Conservation (phyloP, 2,329 filamentous ascomycete genomes). For the Ophiostoma sp. region DNA sequence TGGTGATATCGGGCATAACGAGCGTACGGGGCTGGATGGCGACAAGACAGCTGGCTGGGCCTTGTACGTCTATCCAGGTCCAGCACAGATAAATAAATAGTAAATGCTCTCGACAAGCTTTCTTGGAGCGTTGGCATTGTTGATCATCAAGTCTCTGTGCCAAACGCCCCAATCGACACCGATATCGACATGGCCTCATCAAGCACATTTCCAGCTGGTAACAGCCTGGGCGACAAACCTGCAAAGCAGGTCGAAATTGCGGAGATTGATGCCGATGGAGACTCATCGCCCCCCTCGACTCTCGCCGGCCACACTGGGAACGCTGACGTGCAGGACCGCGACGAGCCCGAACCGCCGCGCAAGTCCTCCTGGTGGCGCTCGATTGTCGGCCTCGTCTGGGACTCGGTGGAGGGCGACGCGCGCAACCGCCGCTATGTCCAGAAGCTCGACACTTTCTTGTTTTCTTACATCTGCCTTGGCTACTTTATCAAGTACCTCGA, state of each 20-base stretch:
- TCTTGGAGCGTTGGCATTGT: not conserved
- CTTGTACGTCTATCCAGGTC: not conserved
- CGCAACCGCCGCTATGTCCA: slow-evolving; percentile 24
- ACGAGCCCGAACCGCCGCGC: not conserved
- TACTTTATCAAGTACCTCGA: slow-evolving; percentile 50
- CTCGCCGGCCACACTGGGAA: not conserved
- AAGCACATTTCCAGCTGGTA: not conserved
- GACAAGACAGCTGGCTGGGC: slow-evolving; percentile 1
- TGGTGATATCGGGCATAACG: slow-evolving; percentile 14
- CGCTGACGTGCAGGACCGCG: not conserved
- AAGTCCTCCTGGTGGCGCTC: slow-evolving; percentile 21
- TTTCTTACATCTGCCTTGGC: slow-evolving; percentile 41
- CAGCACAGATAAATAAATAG: not conserved
- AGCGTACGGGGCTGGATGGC: slow-evolving; percentile 10
- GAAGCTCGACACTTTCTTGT: slow-evolving; percentile 22
- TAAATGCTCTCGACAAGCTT: not conserved
- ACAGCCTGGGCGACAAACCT: not conserved
- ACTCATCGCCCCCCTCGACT: not conserved
- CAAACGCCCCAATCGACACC: not conserved
- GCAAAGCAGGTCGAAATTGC: not conserved
- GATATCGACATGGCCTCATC: not conserved
- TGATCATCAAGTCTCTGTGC: not conserved
- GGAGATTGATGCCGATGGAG: not conserved
- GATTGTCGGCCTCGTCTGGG: slow-evolving; percentile 21
- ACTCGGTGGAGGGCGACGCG: slow-evolving; percentile 23